Evolutionary conservation across 2,329 filamentous ascomycete genomes (phyloP), one percentile per base, ranked within the genome.

Genomic region (Cercospora sp.): DNA sequence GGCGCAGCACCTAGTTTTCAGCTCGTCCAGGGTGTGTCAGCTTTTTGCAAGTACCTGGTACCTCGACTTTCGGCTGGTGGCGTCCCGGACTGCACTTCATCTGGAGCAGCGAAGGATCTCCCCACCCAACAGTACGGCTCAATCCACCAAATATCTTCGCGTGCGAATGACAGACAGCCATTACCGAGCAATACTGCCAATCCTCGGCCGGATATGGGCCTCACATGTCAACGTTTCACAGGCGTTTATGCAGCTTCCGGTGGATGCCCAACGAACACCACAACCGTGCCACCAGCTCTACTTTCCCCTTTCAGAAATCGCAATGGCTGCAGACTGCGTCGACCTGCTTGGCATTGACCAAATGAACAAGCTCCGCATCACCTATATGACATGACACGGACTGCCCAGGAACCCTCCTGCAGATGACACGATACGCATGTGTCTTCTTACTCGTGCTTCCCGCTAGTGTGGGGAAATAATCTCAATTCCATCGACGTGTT

Each of bases 61-160:
- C 24, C 26, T 62, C 16, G 45, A 61, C 24, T 43, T 45, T 66
- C 65, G 61, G 66, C 53, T 53, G 32, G 66, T 55, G 66, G 66
- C 66, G 66, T 64, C 58, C 61, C 61, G 61, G 49, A 32, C 34
- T 55, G 34, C 51, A 59, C 43, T 63, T 53, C 61, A 51, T 61
- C 59, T 61, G 37, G 24, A 61, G 59, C 32, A 61, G 30, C 18
- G n/a, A 58, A 34, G 30, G 30, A 58, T 26, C 40, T 55, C 43
- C 32, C 55, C 55, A 65, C 53, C 53, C 60, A 49, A 8, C 21
- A 40, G 18, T 8, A 24, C 6, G 30, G 26, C 53, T 32, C 26
- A 43, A 32, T 58, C 26, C 53, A 30, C 30, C 21, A 30, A 16
- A 18, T 58, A 16, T 16, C 16, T 34, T 58, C 53, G 53, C 53